Percentiles rank a stretch among this genome's conserved stretches.
Conservation (phyloP, 441 rosid genomes). For the Cnidoscolus chayamansa region DNA sequence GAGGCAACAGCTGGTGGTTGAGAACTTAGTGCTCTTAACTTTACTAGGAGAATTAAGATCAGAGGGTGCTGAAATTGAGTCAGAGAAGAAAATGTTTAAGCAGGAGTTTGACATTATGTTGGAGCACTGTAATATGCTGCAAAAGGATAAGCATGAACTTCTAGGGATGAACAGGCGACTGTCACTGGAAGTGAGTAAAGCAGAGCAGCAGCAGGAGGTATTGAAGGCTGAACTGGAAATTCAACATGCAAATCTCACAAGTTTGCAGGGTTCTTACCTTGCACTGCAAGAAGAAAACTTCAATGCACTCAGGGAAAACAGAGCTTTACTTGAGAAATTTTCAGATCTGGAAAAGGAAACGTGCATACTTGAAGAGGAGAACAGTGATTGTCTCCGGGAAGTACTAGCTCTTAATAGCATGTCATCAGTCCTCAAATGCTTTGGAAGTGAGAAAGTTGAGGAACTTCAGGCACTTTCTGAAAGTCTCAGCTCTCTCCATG, state of each 20-base stretch:
- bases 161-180: conserved; percentile 54
- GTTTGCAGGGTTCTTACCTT: conserved; percentile 47
- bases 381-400: conserved; percentile 46
- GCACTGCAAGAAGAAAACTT: conserved; percentile 50
- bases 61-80: conserved; percentile 51
- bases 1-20: conserved; percentile 57
- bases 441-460: conserved; percentile 56
- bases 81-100: conserved; percentile 44
- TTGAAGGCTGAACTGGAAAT: conserved; percentile 43
- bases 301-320: conserved; percentile 44
- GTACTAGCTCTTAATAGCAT: conserved; percentile 44
- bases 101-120: conserved; percentile 41
- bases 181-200: conserved; percentile 42
- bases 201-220: conserved; percentile 45
- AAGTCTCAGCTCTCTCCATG: conserved; percentile 36
- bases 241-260: conserved; percentile 37
- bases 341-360: conserved; percentile 48
- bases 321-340: conserved; percentile 43
- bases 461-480: conserved; percentile 48
- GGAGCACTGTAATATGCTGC: conserved; percentile 44
- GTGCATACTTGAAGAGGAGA: conserved; percentile 58
- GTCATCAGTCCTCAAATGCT: conserved; percentile 52
- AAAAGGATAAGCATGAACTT: conserved; percentile 48
- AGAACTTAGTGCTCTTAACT: conserved; percentile 48
- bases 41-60: conserved; percentile 47